A percentile compares a stretch with the other conserved stretches of the same genome.
Conservation (phyloP, 2,329 filamentous ascomycete species). For the Chrysoporthe puriensis region DNA sequence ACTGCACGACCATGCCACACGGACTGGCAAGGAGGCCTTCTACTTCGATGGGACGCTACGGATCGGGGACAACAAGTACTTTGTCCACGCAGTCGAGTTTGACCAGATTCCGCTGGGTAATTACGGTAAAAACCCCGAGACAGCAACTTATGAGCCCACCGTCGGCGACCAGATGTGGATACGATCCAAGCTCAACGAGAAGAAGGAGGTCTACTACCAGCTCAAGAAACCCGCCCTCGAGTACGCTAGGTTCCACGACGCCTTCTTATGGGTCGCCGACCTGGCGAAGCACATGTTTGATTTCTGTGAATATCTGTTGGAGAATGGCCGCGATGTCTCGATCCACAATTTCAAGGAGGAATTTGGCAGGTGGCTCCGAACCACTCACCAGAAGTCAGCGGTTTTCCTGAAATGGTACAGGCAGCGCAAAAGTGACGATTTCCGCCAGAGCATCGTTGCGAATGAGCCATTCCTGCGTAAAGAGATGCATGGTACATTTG, state of each 20-base stretch:
- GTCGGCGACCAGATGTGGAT: slow-evolving; percentile 66
- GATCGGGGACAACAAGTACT: slow-evolving; percentile 46
- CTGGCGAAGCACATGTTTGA: slow-evolving; percentile 75
- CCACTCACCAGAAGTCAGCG: slow-evolving; percentile 45
- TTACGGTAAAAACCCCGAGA: slow-evolving; percentile 54
- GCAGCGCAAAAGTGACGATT: slow-evolving; percentile 58
- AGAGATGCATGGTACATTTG: slow-evolving; percentile 59
- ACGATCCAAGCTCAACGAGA: slow-evolving; percentile 52
- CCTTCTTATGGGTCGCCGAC: slow-evolving; percentile 73
- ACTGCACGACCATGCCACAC: slow-evolving; percentile 55
- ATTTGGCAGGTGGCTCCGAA: slow-evolving; percentile 62
- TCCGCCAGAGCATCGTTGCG: slow-evolving; percentile 61
- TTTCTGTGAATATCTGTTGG: slow-evolving; percentile 52
- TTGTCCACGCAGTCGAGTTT: slow-evolving; percentile 62
- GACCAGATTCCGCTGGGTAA: slow-evolving; percentile 65
- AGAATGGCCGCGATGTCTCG: slow-evolving; percentile 42
- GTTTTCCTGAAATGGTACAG: slow-evolving; percentile 59
- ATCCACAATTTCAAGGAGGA: slow-evolving; percentile 59
- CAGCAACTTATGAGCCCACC: slow-evolving; percentile 37
- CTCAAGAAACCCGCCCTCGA: slow-evolving; percentile 59
- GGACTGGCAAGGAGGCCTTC: slow-evolving; percentile 41
- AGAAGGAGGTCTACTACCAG: slow-evolving; percentile 63
- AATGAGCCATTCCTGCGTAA: slow-evolving; percentile 68
- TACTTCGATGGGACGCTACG: slow-evolving; percentile 66
- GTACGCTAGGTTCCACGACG: slow-evolving; percentile 64